Evolutionary conservation across 345 rosid species (phyloP).

Genomic region (Citrus maxima): DNA sequence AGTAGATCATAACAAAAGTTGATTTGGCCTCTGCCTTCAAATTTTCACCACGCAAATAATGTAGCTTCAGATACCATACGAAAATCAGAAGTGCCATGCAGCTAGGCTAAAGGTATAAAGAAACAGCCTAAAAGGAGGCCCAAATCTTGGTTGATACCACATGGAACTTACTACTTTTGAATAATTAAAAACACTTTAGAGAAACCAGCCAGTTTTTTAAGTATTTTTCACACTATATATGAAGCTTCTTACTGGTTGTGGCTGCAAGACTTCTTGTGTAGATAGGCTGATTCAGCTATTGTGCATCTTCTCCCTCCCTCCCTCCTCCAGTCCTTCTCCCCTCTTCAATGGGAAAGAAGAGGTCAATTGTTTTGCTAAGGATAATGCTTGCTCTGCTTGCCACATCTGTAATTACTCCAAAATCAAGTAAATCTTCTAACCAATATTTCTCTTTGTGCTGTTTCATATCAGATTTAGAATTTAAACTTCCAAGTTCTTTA

Average conservation of each 20-base stretch:
- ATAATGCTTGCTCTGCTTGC: constrained; percentile 39
- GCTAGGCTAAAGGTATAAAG: neutral
- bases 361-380: constrained; percentile 42
- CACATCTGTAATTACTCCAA: constrained; percentile 30
- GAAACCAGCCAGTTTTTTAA: neutral
- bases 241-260: neutral
- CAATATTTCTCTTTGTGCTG: neutral
- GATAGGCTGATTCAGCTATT: constrained; percentile 12
- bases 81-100: neutral
- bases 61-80: neutral
- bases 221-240: neutral
- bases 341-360: constrained; percentile 20
- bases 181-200: neutral
- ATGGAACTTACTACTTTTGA: neutral
- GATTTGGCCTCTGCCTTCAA: neutral
- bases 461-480: neutral
- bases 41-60: neutral
- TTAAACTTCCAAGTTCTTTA: neutral
- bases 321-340: constrained; percentile 7
- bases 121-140: neutral
- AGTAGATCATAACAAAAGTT: neutral
- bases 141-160: neutral
- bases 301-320: neutral
- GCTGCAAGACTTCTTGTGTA: constrained; percentile 7
- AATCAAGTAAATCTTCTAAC: constrained; percentile 32